Evolutionary conservation across 805 yeast genomes (phyloP), one percentile per base, ranked within the genome.

Genomic region (Zygosaccharomyces pseudorouxii): DNA sequence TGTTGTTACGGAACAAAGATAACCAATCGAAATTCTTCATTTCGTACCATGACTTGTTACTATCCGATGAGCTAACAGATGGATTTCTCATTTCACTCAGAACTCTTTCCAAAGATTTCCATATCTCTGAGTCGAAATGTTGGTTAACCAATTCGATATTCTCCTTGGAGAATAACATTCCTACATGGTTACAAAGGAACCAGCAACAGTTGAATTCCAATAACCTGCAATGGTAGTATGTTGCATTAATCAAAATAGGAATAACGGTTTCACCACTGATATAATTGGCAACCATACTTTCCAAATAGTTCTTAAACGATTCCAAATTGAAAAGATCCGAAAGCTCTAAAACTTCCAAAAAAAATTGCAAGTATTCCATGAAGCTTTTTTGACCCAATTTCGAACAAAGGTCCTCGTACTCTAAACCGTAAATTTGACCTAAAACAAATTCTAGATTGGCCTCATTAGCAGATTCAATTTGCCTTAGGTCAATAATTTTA

Each of bases 101-200:
- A 29, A 45, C 42, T 4, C 25, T 38, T 42, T 66, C 67, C 5
- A 66, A 9, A 2, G 39, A 41, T 5, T 46, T 12, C 71, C 71
- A 67, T 16, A 56, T 37, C 3, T 48, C 43, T 1, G 49, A 46
- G 29, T 53, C 53, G 28, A 60, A 56, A 45, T 61, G 55, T 3
- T 65, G 62, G 8, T 60, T 59, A 1, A 75, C 53, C 28, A 72
- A 49, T 7, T 68, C 66, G 1, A 63, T 50, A 46, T 72, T 71
- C 1, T 67, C 65, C 19, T 81, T 82, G 46, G 80, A 76, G 29
- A 89, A 67, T 12, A 86, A 57, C 3, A 79, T 59, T 27, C 82
- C 89, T 47, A 86, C 67, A 60, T 88, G 87, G 53, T 78, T 74
- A 54, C 77, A 80, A 10, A 87, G 71, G 55, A 77, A 85, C 82